A percentile compares a stretch with the other conserved stretches of the same genome.
Evolutionary conservation across 345 rosid genomes (phyloP).

Genomic region (Aquilaria yunnanensis): DNA sequence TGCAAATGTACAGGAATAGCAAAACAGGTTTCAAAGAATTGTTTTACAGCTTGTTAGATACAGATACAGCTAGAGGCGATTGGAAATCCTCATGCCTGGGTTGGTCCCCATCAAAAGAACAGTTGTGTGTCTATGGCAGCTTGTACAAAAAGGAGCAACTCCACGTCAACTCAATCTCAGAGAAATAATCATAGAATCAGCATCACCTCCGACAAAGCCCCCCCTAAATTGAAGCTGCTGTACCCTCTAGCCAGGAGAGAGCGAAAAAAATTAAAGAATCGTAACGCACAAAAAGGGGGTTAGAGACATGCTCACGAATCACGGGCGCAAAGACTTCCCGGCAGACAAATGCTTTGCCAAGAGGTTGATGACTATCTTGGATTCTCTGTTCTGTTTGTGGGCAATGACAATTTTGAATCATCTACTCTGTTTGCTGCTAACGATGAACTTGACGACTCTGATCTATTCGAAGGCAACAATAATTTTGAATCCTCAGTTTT

Average conservation of each 20-base stretch:
- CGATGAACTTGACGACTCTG: too few relatives aligned
- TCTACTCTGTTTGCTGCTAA: conserved; percentile 40
- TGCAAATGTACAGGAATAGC: conserved; percentile 24
- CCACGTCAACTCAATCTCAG: conserved; percentile 19
- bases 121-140: conserved; percentile 20
- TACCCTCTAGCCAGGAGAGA: conserved; percentile 25
- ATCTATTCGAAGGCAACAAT: too few relatives aligned
- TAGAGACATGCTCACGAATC: conserved; percentile 19
- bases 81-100: conserved; percentile 23
- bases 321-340: conserved; percentile 11
- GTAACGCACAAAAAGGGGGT: conserved; percentile 23
- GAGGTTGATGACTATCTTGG: conserved; percentile 18
- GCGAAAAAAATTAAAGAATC: conserved; percentile 45
- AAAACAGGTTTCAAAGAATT: conserved; percentile 28
- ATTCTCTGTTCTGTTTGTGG: too few relatives aligned
- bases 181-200: conserved; percentile 17
- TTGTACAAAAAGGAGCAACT: conserved; percentile 26
- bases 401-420: conserved; percentile 29
- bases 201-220: conserved; percentile 27
- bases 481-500: too few relatives aligned
- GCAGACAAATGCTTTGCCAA: conserved; percentile 9
- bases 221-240: conserved; percentile 22
- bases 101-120: conserved; percentile 9
- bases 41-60: conserved; percentile 38
- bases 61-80: conserved; percentile 31